Conservation (phyloP, 2,329 filamentous ascomycete genomes). For the Aspergillus ruber region DNA sequence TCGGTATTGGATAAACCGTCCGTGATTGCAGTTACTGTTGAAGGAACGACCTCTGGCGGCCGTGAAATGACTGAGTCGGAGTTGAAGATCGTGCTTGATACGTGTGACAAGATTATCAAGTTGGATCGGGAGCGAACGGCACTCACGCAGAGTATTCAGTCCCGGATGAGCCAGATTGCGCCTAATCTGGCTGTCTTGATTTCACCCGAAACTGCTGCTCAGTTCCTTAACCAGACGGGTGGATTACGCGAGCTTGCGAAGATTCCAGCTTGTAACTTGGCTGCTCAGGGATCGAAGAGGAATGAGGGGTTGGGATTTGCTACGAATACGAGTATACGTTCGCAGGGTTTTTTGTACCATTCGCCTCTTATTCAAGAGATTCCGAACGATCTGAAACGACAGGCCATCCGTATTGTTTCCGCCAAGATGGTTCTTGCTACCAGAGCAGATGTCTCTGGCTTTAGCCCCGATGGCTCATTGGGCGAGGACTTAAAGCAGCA, state of each 20-base stretch:
- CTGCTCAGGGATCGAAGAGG: constrained; percentile 85
- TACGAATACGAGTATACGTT: constrained; percentile 82
- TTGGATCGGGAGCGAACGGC: constrained; percentile 81
- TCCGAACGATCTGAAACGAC: constrained; percentile 77
- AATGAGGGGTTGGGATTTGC: constrained; percentile 74
- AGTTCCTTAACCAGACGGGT: constrained; percentile 91
- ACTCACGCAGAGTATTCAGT: constrained; percentile 90
- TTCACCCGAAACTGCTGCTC: constrained; percentile 85
- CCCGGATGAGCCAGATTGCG: constrained; percentile 92
- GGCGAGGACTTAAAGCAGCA: constrained; percentile 76
- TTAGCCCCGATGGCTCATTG: constrained; percentile 70
- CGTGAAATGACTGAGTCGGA: constrained; percentile 69
- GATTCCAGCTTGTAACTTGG: constrained; percentile 86
- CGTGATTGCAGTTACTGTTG: constrained; percentile 91
- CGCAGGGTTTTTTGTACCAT: constrained; percentile 90
- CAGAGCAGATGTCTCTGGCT: constrained; percentile 79
- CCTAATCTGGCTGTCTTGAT: constrained; percentile 88
- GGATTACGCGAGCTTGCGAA: constrained; percentile 84
- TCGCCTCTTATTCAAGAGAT: constrained; percentile 83
- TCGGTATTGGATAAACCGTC: constrained; percentile 81
- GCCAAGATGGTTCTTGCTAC: constrained; percentile 92
- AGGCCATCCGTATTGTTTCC: constrained; percentile 90
- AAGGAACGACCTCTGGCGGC: constrained; percentile 84
- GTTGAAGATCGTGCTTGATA: constrained; percentile 64
- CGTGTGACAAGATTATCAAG: constrained; percentile 81